Evolutionary conservation across 768 basidiomycete species (phyloP), one percentile per base, ranked within the genome.

Genomic region (Clavulina sp.): DNA sequence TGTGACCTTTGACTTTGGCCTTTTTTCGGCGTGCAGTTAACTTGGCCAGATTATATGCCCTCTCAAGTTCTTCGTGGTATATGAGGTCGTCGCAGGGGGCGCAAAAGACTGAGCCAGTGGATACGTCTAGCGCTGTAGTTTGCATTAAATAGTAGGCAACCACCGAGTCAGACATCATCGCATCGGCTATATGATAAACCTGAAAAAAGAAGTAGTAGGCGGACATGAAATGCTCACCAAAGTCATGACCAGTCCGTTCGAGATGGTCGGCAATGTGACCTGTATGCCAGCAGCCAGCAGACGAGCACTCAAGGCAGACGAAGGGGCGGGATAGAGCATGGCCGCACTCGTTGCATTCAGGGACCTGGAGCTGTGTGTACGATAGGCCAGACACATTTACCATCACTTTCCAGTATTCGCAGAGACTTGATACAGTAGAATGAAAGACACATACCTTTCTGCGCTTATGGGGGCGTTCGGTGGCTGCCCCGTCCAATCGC

Each of bases 61-160:
- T 62, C 36, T 77, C 76, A 32, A 87, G 59, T 2, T 60, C 63
- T 9, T 70, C 56, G 56, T 83, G 69, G 57, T 80, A 81, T 23
- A 86, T 71, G 54, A 86, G 80, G 60, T 89, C 81, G 33, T 79
- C 70, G 65, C 88, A 92, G 31, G 71, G 67, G 2, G 67, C 62
- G 61, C 89, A 92, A 60, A 75, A 91, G 2, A 91, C 66, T 6
- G 70, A 69, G n/a, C 89, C 88, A 0, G 78, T 74, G 56, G 74
- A 75, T 3, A 75, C 68, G 62, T 92, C 87, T 26, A 76, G 75
- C 59, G 81, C 88, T 91, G 48, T 43, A 54, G 21, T 31, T 16
- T 6, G 9, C 40, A 31, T 43, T 48, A 50, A 54, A 16, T 49
- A 24, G 38, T 49, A 38, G 46, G 56, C 51, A 1, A 49, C n/a